These are phyloP conservation scores for Sicyos edulis DNA, from an alignment of 306 rosid species.

Conservation along the genomic window DNA sequence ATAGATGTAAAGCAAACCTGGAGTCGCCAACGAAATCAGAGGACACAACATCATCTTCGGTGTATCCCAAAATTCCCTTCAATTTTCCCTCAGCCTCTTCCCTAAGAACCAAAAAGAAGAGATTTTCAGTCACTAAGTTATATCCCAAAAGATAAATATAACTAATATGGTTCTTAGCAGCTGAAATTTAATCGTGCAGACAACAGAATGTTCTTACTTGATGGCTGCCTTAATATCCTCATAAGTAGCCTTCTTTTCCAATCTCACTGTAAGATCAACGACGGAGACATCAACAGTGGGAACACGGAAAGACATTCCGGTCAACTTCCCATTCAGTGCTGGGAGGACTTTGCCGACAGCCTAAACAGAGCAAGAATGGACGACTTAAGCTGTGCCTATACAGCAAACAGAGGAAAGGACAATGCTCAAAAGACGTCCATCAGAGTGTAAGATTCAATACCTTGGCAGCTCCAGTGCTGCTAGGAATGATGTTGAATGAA, in stretches of 20 bases:
- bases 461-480: constrained; percentile 99
- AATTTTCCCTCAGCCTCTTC: constrained; percentile 66
- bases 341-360: constrained; percentile 77
- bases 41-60: constrained; percentile 70
- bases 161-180: not conserved
- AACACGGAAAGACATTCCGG: constrained; percentile 83
- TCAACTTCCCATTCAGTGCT: constrained; percentile 60
- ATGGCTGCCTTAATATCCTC: constrained; percentile 56
- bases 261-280: constrained; percentile 71
- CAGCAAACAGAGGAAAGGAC: not conserved
- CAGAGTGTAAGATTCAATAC: constrained; percentile 28
- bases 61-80: constrained; percentile 76
- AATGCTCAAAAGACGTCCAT: not conserved
- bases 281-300: constrained; percentile 77
- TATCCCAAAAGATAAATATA: not conserved
- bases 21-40: constrained; percentile 54
- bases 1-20: constrained; percentile 35
- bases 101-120: constrained; percentile 29
- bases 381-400: not conserved
- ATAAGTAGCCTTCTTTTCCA: constrained; percentile 47
- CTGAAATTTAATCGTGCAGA: not conserved
- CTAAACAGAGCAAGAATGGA: constrained; percentile 22
- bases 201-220: constrained; percentile 38
- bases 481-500: constrained; percentile 94
- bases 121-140: not conserved